These are phyloP conservation scores for Cyberlindnera mississippiensis DNA, from an alignment of 805 yeast genomes.

Conservation along the genomic window DNA sequence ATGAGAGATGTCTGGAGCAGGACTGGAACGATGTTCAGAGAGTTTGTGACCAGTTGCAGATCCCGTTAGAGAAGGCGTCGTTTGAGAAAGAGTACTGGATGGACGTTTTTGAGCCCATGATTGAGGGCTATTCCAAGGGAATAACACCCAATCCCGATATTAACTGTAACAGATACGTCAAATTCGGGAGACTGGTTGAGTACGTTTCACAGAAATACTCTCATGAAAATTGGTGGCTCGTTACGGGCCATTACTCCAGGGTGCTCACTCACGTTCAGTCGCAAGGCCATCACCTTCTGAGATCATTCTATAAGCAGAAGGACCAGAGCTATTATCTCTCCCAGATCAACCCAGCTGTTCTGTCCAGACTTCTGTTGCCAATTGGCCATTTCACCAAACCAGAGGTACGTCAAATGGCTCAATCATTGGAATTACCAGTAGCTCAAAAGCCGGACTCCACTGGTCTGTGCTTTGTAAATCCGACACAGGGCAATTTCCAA, in stretches of 20 bases:
- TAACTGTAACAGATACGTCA: constrained; percentile 78
- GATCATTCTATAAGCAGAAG: constrained; percentile 57
- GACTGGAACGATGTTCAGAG: constrained; percentile 84
- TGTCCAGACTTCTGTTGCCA: constrained; percentile 64
- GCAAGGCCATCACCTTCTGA: constrained; percentile 43
- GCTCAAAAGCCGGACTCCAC: constrained; percentile 89
- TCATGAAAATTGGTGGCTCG: constrained; percentile 67
- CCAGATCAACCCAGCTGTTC: constrained; percentile 45
- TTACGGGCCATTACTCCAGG: constrained; percentile 81
- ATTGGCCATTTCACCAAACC: constrained; percentile 77
- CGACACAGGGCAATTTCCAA: constrained; percentile 60
- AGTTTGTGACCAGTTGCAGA: constrained; percentile 55
- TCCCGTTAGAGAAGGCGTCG: constrained; percentile 72
- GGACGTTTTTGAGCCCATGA: constrained; percentile 90
- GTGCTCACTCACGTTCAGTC: constrained; percentile 35
- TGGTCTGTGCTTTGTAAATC: constrained; percentile 88
- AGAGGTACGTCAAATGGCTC: constrained; percentile 66
- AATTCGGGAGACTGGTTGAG: constrained; percentile 75
- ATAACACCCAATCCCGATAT: constrained; percentile 94
- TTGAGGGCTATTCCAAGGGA: constrained; percentile 65
- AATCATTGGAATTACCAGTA: constrained; percentile 46
- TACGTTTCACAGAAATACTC: constrained; percentile 41
- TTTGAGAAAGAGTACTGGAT: constrained; percentile 93
- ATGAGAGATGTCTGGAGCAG: constrained; percentile 68
- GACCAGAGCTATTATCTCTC: constrained; percentile 93